A percentile compares a stretch with the other conserved stretches of the same genome.
Conservation (phyloP, 495 filamentous ascomycete species). For the Viridothelium virens region DNA sequence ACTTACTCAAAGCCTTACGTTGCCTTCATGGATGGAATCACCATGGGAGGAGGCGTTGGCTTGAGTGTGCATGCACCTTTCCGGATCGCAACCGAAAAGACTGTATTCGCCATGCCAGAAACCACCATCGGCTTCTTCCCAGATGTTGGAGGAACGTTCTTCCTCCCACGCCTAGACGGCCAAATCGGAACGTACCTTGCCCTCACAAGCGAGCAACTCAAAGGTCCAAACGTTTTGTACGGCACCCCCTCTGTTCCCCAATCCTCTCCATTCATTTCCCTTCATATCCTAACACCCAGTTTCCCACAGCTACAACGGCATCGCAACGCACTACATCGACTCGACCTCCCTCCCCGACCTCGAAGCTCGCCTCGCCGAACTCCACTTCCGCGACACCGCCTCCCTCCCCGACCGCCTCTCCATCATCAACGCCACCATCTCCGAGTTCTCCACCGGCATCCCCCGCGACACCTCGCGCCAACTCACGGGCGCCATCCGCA, state of each 20-base stretch:
- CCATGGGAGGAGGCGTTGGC: constrained; percentile 96
- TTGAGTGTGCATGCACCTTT: constrained; percentile 91
- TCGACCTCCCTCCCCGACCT: constrained; percentile 72
- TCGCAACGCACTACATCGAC: constrained; percentile 93
- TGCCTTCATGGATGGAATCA: constrained; percentile 94
- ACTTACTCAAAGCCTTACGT: constrained; percentile 89
- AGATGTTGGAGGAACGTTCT: constrained; percentile 92
- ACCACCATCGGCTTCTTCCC: constrained; percentile 97
- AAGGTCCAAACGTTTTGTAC: constrained; percentile 72
- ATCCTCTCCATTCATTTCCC: background rate
- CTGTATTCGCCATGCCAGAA: constrained; percentile 95
- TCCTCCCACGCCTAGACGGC: constrained; percentile 82
- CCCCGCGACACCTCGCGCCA: constrained; percentile 54
- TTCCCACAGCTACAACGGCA: constrained; percentile 51
- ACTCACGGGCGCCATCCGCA: constrained; percentile 56
- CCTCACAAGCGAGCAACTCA: constrained; percentile 72
- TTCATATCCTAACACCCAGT: background rate
- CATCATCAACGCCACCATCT: constrained; percentile 77
- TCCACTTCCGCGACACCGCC: constrained; percentile 73
- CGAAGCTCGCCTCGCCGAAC: constrained; percentile 77
- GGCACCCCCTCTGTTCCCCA: background rate
- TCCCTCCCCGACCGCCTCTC: constrained; percentile 50
- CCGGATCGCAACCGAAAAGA: constrained; percentile 91
- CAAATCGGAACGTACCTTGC: constrained; percentile 80
- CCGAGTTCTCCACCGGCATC: constrained; percentile 80